Percentiles rank a stretch among this genome's conserved stretches.
phyloP scores from a whole-genome alignment of 2,329 filamentous ascomycete species.

The Ophiostoma angusticollis region DNA sequence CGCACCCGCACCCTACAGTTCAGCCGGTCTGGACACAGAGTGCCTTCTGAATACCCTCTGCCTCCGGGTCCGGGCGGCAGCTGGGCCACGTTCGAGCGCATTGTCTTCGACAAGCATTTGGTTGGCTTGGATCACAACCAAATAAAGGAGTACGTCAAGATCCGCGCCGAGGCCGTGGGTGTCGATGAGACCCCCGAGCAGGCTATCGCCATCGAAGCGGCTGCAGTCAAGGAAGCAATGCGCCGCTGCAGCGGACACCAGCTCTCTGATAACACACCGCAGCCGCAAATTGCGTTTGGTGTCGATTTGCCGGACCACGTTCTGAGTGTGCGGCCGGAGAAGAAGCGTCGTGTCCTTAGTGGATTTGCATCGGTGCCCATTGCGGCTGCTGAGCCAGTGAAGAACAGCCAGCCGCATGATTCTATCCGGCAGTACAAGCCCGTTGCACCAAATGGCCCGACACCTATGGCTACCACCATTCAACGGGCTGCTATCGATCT shows the following conservation, averaged over 20 bases:
- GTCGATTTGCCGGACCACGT: constrained; percentile 32
- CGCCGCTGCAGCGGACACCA: constrained; percentile 31
- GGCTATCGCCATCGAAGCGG: constrained; percentile 25
- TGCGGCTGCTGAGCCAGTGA: neutral
- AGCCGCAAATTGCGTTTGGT: constrained; percentile 39
- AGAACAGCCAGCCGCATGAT: too few relatives aligned
- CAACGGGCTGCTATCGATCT: constrained; percentile 23
- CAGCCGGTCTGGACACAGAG: constrained; percentile 33
- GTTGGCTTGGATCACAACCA: constrained; percentile 41
- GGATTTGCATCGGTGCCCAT: constrained; percentile 2
- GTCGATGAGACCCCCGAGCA: constrained; percentile 27
- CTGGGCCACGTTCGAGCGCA: constrained; percentile 50
- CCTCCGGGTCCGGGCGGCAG: constrained; percentile 48
- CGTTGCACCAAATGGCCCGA: constrained; percentile 7
- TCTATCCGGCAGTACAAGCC: too few relatives aligned
- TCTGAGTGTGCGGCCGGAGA: constrained; percentile 20
- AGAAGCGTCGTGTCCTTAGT: constrained; percentile 32
- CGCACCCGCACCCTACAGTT: constrained; percentile 43
- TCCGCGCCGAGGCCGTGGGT: constrained; percentile 28
- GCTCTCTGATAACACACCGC: constrained; percentile 28
- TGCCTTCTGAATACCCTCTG: constrained; percentile 34
- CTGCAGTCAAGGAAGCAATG: constrained; percentile 34
- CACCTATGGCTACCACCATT: constrained; percentile 12
- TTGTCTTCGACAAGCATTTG: constrained; percentile 46
- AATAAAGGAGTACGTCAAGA: constrained; percentile 49